Conservation (phyloP, 176 grass and related monocot species). For the Metroxylon sagu region DNA sequence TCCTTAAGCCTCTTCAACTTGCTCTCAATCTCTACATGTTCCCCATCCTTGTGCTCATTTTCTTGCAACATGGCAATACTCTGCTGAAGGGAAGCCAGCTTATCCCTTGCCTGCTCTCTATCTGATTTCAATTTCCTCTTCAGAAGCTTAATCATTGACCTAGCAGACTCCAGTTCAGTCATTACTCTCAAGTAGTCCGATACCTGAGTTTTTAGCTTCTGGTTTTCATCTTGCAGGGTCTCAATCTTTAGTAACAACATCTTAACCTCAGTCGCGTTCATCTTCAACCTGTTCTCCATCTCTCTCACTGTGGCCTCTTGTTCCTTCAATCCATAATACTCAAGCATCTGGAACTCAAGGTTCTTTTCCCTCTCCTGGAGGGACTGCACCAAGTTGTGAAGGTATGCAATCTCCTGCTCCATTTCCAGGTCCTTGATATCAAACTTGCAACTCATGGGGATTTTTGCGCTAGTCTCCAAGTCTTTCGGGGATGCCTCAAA, state of each 20-base stretch:
- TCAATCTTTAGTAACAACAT: slow-evolving; percentile 31
- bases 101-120: slow-evolving; percentile 17
- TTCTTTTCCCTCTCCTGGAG: slow-evolving; percentile 46
- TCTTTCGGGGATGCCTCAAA: too few relatives aligned
- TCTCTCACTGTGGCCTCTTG: slow-evolving; percentile 38
- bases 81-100: slow-evolving; percentile 7
- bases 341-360: slow-evolving; percentile 55
- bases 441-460: background rate
- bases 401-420: slow-evolving; percentile 28
- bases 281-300: slow-evolving; percentile 39
- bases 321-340: slow-evolving; percentile 44
- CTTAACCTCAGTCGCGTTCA: slow-evolving; percentile 38
- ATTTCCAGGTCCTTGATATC: slow-evolving; percentile 11
- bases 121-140: slow-evolving; percentile 23
- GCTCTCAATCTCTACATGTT: slow-evolving; percentile 20
- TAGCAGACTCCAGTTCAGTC: slow-evolving; percentile 40
- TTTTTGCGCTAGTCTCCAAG: background rate
- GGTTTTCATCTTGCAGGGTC: slow-evolving; percentile 73
- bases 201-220: slow-evolving; percentile 34
- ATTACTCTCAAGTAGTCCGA: slow-evolving; percentile 34
- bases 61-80: slow-evolving; percentile 29
- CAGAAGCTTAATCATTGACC: slow-evolving; percentile 37
- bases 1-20: slow-evolving; percentile 22
- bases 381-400: slow-evolving; percentile 42
- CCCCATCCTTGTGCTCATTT: slow-evolving; percentile 15